phyloP scores from a whole-genome alignment of 495 filamentous ascomycete species.

The Tetracladium marchalianum region DNA sequence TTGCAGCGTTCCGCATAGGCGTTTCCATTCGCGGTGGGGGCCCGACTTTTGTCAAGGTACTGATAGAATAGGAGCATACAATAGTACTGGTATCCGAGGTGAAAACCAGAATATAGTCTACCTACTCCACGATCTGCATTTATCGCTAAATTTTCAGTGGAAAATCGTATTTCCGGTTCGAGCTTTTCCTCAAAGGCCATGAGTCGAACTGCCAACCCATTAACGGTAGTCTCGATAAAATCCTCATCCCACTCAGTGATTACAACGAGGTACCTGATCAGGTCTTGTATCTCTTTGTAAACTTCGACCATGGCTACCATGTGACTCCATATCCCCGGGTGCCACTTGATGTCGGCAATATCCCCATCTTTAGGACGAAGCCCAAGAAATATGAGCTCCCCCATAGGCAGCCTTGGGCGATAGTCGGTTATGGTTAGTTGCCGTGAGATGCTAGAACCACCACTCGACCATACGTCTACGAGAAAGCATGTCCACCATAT shows the following conservation, averaged over 20 bases:
- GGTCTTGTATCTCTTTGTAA: slow-evolving; percentile 6
- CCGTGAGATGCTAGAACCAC: neutral
- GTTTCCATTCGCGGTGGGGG: neutral
- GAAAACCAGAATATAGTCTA: slow-evolving; percentile 22
- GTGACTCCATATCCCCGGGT: slow-evolving; percentile 10
- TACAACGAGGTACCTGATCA: slow-evolving; percentile 1
- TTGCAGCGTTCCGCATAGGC: slow-evolving; percentile 22
- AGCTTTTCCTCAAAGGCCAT: slow-evolving; percentile 13
- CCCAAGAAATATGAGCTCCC: neutral
- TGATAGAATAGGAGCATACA: slow-evolving; percentile 22
- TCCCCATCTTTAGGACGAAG: neutral
- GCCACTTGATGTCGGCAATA: neutral
- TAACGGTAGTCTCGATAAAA: slow-evolving; percentile 8
- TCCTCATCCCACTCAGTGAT: slow-evolving; percentile 5
- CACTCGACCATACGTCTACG: slow-evolving; percentile 9
- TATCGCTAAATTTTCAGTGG: slow-evolving; percentile 10
- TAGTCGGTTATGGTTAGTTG: neutral
- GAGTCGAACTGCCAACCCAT: slow-evolving; percentile 5
- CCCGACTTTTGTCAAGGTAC: slow-evolving; percentile 17
- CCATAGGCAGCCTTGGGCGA: slow-evolving; percentile 7
- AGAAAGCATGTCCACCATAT: slow-evolving; percentile 11
- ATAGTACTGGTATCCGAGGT: slow-evolving; percentile 24
- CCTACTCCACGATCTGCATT: slow-evolving; percentile 18
- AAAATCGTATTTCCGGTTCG: slow-evolving; percentile 3
- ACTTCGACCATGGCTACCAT: slow-evolving; percentile 8